Conservation (phyloP, 2,329 filamentous ascomycete genomes). For the Cryphonectria parasitica region DNA sequence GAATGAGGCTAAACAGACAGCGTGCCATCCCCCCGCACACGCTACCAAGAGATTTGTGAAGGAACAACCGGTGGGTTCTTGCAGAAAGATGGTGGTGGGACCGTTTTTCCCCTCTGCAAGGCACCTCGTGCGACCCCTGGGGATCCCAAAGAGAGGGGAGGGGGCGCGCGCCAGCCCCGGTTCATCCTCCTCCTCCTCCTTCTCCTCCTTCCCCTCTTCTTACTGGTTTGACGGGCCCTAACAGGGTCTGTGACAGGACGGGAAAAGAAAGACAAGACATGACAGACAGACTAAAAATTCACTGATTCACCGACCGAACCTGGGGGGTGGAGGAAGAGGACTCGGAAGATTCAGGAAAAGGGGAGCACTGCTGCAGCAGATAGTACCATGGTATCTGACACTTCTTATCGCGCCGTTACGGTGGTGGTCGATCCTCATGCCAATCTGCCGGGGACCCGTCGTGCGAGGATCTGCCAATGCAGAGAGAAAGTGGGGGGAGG, state of each 20-base stretch:
- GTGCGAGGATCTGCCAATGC: not conserved
- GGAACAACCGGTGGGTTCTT: not conserved
- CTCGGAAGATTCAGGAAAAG: not conserved
- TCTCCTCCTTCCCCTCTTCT: not conserved
- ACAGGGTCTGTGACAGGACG: not conserved
- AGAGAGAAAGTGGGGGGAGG: not conserved
- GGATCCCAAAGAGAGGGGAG: not conserved
- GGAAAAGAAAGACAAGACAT: not conserved
- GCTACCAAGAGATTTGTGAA: constrained; percentile 12
- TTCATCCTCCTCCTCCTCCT: not conserved
- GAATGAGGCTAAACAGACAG: constrained; percentile 3
- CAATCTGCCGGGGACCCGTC: not conserved
- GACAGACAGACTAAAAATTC: not conserved
- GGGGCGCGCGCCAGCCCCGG: not conserved
- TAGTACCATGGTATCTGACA: constrained; percentile 5
- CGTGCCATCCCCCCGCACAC: constrained; percentile 21
- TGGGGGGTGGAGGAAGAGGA: not conserved
- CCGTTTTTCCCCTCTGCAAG: constrained; percentile 2
- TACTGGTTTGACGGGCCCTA: not conserved
- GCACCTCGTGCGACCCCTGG: constrained; percentile 4
- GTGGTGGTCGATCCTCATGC: not conserved
- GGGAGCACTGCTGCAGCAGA: not conserved
- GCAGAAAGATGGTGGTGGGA: not conserved
- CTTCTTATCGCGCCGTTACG: not conserved
- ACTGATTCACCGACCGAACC: not conserved